Evolutionary conservation across 805 yeast genomes (phyloP).

Genomic region (Saturnispora besseyi): DNA sequence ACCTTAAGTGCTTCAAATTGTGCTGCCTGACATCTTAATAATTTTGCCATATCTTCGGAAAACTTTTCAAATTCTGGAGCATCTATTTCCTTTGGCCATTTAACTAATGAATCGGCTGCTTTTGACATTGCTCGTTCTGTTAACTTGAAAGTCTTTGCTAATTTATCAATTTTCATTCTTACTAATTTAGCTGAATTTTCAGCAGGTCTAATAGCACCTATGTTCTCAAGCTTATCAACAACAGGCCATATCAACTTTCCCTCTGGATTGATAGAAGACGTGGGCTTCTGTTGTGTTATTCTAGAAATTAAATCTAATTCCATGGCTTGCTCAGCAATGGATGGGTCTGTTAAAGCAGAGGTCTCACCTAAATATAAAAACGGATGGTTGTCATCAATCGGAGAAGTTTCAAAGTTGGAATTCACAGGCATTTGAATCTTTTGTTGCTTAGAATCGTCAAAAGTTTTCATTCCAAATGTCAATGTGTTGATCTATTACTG

Average conservation of each 20-base stretch:
- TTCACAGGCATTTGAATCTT: not conserved
- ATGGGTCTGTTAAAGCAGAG: not conserved
- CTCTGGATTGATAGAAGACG: constrained; percentile 5
- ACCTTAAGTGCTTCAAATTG: constrained; percentile 7
- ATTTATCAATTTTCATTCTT: constrained; percentile 6
- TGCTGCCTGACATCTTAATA: constrained; percentile 1
- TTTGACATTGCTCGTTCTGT: constrained; percentile 1
- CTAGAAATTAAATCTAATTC: constrained; percentile 5
- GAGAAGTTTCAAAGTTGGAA: not conserved
- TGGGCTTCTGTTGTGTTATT: constrained; percentile 7
- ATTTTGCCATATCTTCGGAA: constrained; percentile 7
- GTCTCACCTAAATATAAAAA: not conserved
- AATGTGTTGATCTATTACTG: not conserved
- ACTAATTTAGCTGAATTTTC: constrained; percentile 8
- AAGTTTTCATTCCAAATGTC: not conserved
- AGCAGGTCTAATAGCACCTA: constrained; percentile 11
- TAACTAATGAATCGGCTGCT: constrained; percentile 1
- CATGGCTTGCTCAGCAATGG: constrained; percentile 7
- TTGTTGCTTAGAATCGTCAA: not conserved
- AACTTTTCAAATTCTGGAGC: constrained; percentile 9
- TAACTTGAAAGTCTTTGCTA: constrained; percentile 3
- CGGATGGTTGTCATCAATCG: not conserved
- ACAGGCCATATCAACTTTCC: constrained; percentile 3
- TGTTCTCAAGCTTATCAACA: constrained; percentile 9
- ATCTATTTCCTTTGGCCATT: constrained; percentile 10